Percentiles rank a stretch among this genome's conserved stretches.
Conservation (phyloP, 768 basidiomycete species). For the Suillus weaverae region DNA sequence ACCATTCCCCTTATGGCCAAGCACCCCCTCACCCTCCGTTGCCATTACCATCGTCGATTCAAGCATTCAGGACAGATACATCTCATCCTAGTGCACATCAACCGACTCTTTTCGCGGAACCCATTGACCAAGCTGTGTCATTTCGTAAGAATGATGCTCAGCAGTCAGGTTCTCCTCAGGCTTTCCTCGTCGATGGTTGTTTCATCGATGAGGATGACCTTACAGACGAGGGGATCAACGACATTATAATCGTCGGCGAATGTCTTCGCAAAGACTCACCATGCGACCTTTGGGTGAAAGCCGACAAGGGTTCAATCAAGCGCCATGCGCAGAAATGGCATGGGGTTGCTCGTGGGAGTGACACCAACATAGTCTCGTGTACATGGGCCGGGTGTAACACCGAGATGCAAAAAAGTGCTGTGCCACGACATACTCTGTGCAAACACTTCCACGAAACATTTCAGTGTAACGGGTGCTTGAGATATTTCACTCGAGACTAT, state of each 20-base stretch:
- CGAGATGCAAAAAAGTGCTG: not conserved
- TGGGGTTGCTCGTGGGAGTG: not conserved
- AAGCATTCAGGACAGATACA: not conserved
- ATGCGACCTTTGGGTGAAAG: conserved; percentile 8
- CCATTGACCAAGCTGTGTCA: not conserved
- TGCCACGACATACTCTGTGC: not conserved
- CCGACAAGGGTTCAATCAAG: conserved; percentile 4
- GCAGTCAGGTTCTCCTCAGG: no score
- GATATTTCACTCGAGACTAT: not conserved
- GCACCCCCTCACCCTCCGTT: not conserved
- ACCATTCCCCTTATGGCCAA: not conserved
- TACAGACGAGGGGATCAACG: no score
- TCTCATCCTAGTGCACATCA: not conserved
- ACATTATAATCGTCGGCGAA: not conserved
- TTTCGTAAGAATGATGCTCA: not conserved
- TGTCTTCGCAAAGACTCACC: conserved; percentile 4
- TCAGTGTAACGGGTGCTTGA: not conserved
- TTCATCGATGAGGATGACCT: not conserved
- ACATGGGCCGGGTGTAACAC: conserved; percentile 3
- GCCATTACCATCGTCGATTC: not conserved
- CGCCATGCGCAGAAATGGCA: conserved; percentile 9
- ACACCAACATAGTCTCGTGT: not conserved
- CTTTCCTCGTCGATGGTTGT: not conserved
- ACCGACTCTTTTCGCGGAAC: no score
- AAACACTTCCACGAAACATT: not conserved